Conservation (phyloP, 306 rosid genomes). For the Abrus precatorius region DNA sequence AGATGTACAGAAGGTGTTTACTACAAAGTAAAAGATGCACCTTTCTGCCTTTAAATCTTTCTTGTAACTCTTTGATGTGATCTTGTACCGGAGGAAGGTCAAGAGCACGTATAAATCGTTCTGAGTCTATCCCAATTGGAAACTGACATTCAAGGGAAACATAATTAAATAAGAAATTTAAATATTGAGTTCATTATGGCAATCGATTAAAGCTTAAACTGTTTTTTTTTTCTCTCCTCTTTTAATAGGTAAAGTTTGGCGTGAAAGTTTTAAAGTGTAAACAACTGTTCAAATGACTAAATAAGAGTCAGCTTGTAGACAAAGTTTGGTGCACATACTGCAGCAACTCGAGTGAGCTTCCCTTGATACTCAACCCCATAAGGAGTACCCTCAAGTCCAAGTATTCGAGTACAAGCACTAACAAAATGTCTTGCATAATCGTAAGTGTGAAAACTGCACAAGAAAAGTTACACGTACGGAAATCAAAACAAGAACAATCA, state of each 20-base stretch:
- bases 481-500: conserved; percentile 37
- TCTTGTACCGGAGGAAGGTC: conserved; percentile 61
- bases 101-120: conserved; percentile 78
- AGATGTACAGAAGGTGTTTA: background rate
- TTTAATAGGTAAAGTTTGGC: background rate
- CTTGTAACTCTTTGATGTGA: conserved; percentile 74
- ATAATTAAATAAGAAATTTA: conserved; percentile 34
- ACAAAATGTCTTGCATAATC: conserved; percentile 94
- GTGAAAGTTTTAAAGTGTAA: conserved; percentile 12
- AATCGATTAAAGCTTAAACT: conserved; percentile 14
- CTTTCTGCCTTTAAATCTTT: conserved; percentile 87
- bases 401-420: conserved; percentile 91
- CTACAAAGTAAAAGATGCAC: conserved; percentile 54
- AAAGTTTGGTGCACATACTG: conserved; percentile 61
- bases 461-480: conserved; percentile 35
- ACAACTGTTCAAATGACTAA: conserved; percentile 23
- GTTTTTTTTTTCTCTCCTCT: background rate
- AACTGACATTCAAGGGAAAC: conserved; percentile 64
- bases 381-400: conserved; percentile 92
- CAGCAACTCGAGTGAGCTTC: conserved; percentile 89
- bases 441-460: conserved; percentile 84
- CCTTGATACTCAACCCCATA: conserved; percentile 95
- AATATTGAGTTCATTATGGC: conserved; percentile 15
- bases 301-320: conserved; percentile 15
- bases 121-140: conserved; percentile 93